A percentile compares a stretch with the other conserved stretches of the same genome.
Conservation (phyloP, 306 rosid genomes). For the Fragaria vesca region DNA sequence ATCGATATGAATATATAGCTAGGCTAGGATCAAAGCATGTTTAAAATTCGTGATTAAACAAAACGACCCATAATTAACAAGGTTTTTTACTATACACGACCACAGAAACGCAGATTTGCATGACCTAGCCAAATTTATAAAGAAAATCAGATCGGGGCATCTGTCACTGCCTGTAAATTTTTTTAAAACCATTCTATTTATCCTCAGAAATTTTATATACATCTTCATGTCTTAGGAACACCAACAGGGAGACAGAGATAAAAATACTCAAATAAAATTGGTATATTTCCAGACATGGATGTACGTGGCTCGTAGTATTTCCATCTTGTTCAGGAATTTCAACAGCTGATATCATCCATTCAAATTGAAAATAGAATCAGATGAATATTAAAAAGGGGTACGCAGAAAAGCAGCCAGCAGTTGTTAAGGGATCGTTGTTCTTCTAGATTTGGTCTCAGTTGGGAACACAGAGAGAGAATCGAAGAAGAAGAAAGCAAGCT, state of each 20-base stretch:
- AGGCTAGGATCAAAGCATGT: neutral
- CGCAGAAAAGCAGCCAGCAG: neutral
- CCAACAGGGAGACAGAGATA: constrained; percentile 8
- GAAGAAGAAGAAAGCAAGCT: constrained; percentile 16
- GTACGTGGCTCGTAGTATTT: neutral
- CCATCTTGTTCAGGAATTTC: neutral
- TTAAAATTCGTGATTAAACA: neutral
- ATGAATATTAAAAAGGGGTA: neutral
- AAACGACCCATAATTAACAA: neutral
- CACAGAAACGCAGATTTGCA: neutral
- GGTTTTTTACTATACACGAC: neutral
- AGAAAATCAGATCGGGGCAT: neutral
- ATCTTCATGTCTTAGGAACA: neutral
- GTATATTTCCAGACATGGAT: neutral
- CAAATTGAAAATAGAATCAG: neutral
- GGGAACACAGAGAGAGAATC: neutral
- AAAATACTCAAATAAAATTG: neutral
- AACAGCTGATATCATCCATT: constrained; percentile 14
- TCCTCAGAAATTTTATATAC: neutral
- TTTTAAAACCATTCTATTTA: neutral
- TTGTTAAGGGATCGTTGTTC: neutral
- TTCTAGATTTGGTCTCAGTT: constrained; percentile 28
- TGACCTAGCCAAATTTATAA: neutral
- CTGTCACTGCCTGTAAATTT: neutral
- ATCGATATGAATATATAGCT: neutral